phyloP scores from a whole-genome alignment of 2,329 filamentous ascomycete genomes.

The Chrysoporthe deuterocubensis region DNA sequence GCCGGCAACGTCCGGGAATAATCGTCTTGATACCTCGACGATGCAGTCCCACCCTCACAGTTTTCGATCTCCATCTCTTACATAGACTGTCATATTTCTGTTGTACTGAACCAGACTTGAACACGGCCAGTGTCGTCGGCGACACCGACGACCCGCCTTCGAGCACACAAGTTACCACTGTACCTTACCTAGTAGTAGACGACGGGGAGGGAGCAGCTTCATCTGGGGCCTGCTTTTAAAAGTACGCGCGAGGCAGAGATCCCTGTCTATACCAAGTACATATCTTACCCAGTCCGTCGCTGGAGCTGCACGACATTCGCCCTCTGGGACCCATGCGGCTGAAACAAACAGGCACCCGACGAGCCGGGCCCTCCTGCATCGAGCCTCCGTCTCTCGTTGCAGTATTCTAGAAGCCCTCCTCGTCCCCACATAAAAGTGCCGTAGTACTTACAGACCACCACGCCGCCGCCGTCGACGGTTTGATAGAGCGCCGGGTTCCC shows the following conservation, averaged over 20 bases:
- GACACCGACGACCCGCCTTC: slow-evolving; percentile 5
- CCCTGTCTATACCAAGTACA: slow-evolving; percentile 7
- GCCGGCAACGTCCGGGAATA: neutral
- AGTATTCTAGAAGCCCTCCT: neutral
- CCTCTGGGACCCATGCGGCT: slow-evolving; percentile 14
- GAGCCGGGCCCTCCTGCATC: neutral
- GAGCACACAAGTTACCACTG: neutral
- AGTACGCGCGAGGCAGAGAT: neutral
- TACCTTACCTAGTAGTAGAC: too few species aligned
- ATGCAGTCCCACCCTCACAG: neutral
- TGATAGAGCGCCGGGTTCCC: neutral
- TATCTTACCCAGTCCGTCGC: neutral
- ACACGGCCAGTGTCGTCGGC: slow-evolving; percentile 10
- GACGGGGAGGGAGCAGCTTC: too few species aligned
- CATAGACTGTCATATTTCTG: neutral
- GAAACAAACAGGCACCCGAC: slow-evolving; percentile 13
- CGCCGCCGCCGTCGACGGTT: neutral
- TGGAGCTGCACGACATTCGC: slow-evolving; percentile 16
- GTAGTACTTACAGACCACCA: neutral
- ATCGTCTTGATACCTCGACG: neutral
- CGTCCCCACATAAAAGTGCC: slow-evolving; percentile 3
- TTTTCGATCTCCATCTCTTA: neutral
- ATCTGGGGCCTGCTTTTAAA: too few species aligned
- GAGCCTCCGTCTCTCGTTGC: neutral
- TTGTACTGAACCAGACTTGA: neutral